Evolutionary conservation across 2,329 filamentous ascomycete species (phyloP).

Genomic region (Teratosphaeria pseudoeucalypti): DNA sequence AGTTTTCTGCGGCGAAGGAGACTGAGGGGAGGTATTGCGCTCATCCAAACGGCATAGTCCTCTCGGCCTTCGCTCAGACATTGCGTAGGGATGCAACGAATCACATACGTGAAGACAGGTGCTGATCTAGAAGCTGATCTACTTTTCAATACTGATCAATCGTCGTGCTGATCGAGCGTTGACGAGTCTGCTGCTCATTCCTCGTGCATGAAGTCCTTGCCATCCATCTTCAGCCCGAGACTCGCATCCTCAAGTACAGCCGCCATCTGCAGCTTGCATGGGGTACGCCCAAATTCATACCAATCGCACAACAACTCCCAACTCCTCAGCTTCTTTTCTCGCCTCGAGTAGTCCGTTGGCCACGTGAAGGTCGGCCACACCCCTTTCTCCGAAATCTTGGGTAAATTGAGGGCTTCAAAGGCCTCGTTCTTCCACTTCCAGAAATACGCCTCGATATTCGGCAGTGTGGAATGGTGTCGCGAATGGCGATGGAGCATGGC

Average conservation of each 20-base stretch:
- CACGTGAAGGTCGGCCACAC: neutral
- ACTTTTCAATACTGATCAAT: too few relatives aligned
- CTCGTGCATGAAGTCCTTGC: neutral
- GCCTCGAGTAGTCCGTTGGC: neutral
- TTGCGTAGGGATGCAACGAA: too few relatives aligned
- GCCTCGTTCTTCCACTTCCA: neutral
- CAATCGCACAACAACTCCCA: neutral
- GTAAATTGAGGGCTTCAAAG: neutral
- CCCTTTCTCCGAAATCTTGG: neutral
- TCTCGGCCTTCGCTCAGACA: too few relatives aligned
- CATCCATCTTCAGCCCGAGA: neutral
- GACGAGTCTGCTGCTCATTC: neutral
- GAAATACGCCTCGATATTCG: neutral
- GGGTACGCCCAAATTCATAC: neutral
- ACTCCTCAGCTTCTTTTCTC: neutral
- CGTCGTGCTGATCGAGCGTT: neutral
- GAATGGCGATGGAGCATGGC: neutral
- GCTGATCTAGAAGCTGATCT: too few relatives aligned
- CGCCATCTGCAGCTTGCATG: neutral
- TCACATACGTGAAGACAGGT: too few relatives aligned
- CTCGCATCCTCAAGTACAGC: neutral
- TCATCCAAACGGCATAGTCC: too few relatives aligned
- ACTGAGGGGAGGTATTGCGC: neutral
- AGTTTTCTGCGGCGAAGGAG: neutral
- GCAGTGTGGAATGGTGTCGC: neutral